phyloP scores from a whole-genome alignment of 78 protist genomes.

The Trichosphaerium sp. region DNA sequence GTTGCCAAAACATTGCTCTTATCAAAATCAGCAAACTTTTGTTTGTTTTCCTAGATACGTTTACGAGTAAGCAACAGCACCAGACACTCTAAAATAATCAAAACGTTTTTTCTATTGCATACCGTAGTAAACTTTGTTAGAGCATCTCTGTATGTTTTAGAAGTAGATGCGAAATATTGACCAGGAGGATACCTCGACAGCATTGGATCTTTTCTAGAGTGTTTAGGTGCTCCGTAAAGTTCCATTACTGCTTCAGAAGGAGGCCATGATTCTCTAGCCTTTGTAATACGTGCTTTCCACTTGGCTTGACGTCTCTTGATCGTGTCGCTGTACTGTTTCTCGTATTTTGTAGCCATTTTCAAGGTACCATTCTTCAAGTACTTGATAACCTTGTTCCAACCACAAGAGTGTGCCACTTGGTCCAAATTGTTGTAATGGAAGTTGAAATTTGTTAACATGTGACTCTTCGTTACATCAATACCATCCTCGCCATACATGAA shows the following conservation, averaged over 20 bases:
- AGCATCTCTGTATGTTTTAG: too few relatives aligned
- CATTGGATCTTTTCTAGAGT: too few relatives aligned
- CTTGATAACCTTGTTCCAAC: constrained; percentile 1
- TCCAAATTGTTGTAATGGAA: constrained; percentile 44
- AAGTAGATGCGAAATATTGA: too few relatives aligned
- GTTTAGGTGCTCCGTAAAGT: too few relatives aligned
- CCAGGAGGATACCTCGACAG: too few relatives aligned
- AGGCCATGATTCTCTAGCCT: not conserved
- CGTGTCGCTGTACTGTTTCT: too few relatives aligned
- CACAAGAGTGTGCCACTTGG: constrained; percentile 5
- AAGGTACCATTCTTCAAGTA: not conserved
- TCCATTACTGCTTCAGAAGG: not conserved
- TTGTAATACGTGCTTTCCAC: not conserved
- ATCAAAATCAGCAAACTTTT: not conserved
- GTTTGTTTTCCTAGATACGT: not conserved
- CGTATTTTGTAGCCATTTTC: constrained; percentile 1
- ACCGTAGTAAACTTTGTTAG: too few relatives aligned
- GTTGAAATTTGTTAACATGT: constrained; percentile 28
- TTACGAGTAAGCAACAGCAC: not conserved
- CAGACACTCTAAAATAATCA: not conserved
- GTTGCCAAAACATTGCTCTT: constrained; percentile 10
- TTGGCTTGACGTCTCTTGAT: not conserved
- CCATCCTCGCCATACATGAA: constrained; percentile 95
- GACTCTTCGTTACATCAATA: constrained; percentile 56
- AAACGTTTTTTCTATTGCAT: too few relatives aligned